Evolutionary conservation across 495 filamentous ascomycete species (phyloP).

Genomic region (Penicillium paradoxum): DNA sequence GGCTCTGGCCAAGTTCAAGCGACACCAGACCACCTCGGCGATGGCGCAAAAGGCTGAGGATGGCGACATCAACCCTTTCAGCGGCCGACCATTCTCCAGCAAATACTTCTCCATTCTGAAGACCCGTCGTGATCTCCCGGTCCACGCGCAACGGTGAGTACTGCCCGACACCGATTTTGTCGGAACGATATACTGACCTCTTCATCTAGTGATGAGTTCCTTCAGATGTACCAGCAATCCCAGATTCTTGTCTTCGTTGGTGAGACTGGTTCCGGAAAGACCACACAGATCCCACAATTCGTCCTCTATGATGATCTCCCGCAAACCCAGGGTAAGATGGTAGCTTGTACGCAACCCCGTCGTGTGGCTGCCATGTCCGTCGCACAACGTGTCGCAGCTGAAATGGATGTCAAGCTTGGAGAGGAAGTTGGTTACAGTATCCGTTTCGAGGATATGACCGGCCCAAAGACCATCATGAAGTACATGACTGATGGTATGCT

Average conservation of each 20-base stretch:
- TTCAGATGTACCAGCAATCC: conserved; percentile 82
- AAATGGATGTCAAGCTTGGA: conserved; percentile 90
- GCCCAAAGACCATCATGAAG: conserved; percentile 87
- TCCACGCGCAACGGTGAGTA: conserved; percentile 76
- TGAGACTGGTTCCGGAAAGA: conserved; percentile 99
- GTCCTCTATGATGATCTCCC: conserved; percentile 96
- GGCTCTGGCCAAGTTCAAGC: conserved; percentile 59
- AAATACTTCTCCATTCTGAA: conserved; percentile 87
- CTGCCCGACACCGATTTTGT: neutral
- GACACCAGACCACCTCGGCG: conserved; percentile 75
- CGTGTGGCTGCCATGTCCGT: conserved; percentile 99
- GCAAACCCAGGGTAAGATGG: conserved; percentile 74
- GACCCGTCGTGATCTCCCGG: conserved; percentile 77
- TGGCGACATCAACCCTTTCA: conserved; percentile 83
- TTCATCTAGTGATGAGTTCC: conserved; percentile 72
- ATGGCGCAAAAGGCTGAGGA: conserved; percentile 72
- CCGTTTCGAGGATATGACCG: conserved; percentile 94
- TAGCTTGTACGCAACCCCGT: conserved; percentile 96
- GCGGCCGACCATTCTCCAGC: conserved; percentile 62
- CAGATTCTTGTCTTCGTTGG: conserved; percentile 98
- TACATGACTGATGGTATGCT: conserved; percentile 99
- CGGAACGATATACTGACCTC: conserved; percentile 4
- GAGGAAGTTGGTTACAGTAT: conserved; percentile 99
- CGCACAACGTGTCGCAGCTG: conserved; percentile 93
- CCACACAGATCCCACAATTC: conserved; percentile 97